Percentiles rank a stretch among this genome's conserved stretches.
Conservation (phyloP, 352 stramenopile genomes). For the Phytophthora cactorum region DNA sequence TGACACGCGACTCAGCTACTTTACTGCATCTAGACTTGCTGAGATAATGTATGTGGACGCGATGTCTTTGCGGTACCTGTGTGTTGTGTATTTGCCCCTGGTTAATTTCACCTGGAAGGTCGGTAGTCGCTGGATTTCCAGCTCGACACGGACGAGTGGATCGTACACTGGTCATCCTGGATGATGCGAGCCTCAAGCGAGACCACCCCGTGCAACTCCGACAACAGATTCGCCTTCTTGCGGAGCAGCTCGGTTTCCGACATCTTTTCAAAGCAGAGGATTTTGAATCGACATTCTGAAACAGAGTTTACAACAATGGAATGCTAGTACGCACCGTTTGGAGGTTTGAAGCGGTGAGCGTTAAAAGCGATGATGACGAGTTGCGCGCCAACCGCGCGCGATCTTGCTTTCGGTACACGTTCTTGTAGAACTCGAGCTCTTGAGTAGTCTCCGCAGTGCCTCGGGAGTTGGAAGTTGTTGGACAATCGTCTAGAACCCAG, state of each 20-base stretch:
- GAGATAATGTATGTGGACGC: neutral
- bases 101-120: slow-evolving; percentile 10
- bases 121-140: slow-evolving; percentile 56
- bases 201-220: slow-evolving; percentile 62
- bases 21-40: neutral
- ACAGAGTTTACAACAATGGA: neutral
- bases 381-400: slow-evolving; percentile 37
- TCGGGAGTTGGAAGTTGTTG: slow-evolving; percentile 12
- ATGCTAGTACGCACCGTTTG: slow-evolving; percentile 38
- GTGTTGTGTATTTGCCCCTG: neutral
- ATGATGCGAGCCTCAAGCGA: slow-evolving; percentile 58
- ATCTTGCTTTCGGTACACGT: slow-evolving; percentile 56
- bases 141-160: slow-evolving; percentile 76
- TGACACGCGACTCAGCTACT: neutral
- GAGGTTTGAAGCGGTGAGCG: slow-evolving; percentile 36
- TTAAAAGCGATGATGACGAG: slow-evolving; percentile 9
- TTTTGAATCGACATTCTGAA: neutral
- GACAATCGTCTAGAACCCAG: slow-evolving; percentile 13
- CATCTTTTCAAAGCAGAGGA: slow-evolving; percentile 34
- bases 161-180: slow-evolving; percentile 66
- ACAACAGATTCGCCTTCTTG: slow-evolving; percentile 59
- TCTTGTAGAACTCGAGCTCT: slow-evolving; percentile 56
- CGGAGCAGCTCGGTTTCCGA: slow-evolving; percentile 59
- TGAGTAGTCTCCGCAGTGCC: slow-evolving; percentile 45
- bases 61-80: neutral